Base-by-base conservation (phyloP, 257 asterid species). In the Fraxinus cuspidata region DNA sequence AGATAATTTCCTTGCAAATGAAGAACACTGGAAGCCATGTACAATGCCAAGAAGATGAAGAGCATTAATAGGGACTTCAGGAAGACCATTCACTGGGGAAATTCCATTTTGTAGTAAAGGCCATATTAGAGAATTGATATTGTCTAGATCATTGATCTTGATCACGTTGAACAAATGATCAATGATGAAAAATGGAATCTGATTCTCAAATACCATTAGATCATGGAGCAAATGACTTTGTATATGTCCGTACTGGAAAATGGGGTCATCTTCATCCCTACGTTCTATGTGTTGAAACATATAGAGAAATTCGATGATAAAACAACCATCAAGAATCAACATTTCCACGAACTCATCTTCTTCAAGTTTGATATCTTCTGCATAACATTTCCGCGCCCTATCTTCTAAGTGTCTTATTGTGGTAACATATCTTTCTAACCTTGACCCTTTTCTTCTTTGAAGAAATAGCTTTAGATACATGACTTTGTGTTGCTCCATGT, bases 21-120 rank as follows among this genome's bases (percentile, higher is more conserved):
- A 65, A 32, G 18, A 64, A 31, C 40, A 70, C 8, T 53, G 64
- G 8, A 34, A 2, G 21, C 37, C 34, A 19, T 81, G 73, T 18
- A 71, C 81, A 19, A 75, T 32, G 60, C 80, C 84, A 37, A 81
- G 69, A 31, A 81, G 84, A 71, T 81, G 81, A 1, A 69, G 37
- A 11, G 49, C 76, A 9, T 32, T 35, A 32, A 13, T 11, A 2
- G 44, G 21, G 23, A 13, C 63, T 69, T 65, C 34, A 13, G 72
- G 27, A 27, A 7, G 73, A n/a, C 23, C 23, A 34, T 11, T 2
- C 82, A 73, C 71, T 28, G 76, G 80, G 16, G 58, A 28, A 74
- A 32, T 65, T 56, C 32, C 73, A 7, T 31, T 11, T 51, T 16
- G 23, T 15, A 74, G 67, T 0, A 81, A 35, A n/a, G 51, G 38